phyloP scores from a whole-genome alignment of 2,329 filamentous ascomycete genomes.

The Fusarium drepaniforme region DNA sequence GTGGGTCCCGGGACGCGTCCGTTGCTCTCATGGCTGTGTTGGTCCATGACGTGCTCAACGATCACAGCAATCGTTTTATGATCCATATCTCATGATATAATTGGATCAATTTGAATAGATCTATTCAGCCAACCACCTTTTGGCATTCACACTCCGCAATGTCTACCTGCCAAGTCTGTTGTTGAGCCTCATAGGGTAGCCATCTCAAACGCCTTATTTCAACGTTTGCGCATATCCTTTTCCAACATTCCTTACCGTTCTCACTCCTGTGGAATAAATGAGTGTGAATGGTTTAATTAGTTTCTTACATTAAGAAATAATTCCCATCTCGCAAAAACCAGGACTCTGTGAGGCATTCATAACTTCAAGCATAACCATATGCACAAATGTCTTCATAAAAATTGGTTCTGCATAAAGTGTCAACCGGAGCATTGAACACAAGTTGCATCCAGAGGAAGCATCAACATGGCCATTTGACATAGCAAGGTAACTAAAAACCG shows the following conservation, averaged over 20 bases:
- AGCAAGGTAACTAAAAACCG: background rate
- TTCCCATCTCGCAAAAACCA: background rate
- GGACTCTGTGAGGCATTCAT: background rate
- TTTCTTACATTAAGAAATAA: too few species aligned
- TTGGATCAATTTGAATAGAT: background rate
- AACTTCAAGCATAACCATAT: background rate
- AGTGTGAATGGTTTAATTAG: background rate
- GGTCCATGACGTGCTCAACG: background rate
- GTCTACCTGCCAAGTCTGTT: background rate
- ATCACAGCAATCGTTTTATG: background rate
- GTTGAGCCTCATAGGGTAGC: background rate
- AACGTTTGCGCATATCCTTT: background rate
- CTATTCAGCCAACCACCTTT: background rate
- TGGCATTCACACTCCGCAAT: background rate
- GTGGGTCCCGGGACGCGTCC: background rate
- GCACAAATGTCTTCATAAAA: background rate
- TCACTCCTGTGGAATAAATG: fast-evolving
- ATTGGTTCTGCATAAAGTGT: background rate
- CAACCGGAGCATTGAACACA: background rate
- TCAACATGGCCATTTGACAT: background rate
- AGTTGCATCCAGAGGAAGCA: background rate
- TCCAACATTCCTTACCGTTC: background rate
- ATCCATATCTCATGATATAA: background rate
- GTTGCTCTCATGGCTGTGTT: background rate
- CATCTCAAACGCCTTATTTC: background rate